Base-by-base conservation (phyloP, 495 filamentous ascomycete species). In the Jackrogersella multiformis region DNA sequence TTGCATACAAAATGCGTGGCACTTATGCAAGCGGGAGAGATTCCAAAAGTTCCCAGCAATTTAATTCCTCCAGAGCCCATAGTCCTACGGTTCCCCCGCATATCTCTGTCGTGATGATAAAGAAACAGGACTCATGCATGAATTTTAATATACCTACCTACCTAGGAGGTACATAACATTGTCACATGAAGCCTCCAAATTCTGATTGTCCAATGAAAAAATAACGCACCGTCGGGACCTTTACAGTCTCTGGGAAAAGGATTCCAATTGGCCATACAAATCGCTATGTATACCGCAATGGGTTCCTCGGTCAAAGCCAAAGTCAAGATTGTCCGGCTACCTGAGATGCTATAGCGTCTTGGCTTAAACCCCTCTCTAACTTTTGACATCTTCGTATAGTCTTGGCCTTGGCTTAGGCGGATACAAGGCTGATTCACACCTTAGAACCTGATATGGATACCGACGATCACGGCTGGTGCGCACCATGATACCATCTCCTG, bases 371-470 rank as follows among this genome's bases (percentile, higher is more conserved):
- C 35, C 16, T 35, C n/a, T 41, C 38, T 42, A 18, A 42, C 38
- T 2, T 42, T 18, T 20, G 20, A 18, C 38, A 15, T 38, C 42
- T 35, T 20, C n/a, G n/a, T n/a, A n/a, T 36, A n/a, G 34, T 36
- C 34, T 2, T 36, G 12, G 16, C 28, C 23, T 24, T 44, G 21
- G 28, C 4, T 13, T 6, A 18, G n/a, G 18, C 16, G 34, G 18
- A 53, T 45, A 45, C 49, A 52, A 67, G 64, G 64, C 64, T 67
- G 52, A 67, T 61, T 53, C 35, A 34, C 56, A 55, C 9, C 21
- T 60, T 41, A 38, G 55, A 24, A 13, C 46, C 38, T 15, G 23
- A 51, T 56, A 2, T 48, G 15, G 23, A 6, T 51, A 44, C 49
- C 63, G 59, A 56, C 60, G 26, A 56, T 34, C n/a, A 24, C 61